A percentile compares a stretch with the other conserved stretches of the same genome.
Conservation (phyloP, 2,329 filamentous ascomycete genomes). For the Emericellopsis cladophorae region DNA sequence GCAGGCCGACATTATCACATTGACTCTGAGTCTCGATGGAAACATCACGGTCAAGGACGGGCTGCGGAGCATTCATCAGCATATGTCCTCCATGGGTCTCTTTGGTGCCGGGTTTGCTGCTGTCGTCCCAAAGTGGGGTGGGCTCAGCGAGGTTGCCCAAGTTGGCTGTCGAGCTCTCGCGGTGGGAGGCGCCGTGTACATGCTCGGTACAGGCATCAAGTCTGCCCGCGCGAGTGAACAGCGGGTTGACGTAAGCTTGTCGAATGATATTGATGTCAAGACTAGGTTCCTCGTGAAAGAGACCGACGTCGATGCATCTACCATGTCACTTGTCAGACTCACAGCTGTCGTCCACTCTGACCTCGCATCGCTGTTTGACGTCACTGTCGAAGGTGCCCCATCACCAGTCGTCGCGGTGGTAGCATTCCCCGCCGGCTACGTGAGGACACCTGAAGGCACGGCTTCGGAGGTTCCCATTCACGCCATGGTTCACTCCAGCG, state of each 20-base stretch:
- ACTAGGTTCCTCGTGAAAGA: constrained; percentile 39
- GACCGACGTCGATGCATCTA: constrained; percentile 13
- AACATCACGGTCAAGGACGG: constrained; percentile 53
- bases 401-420: constrained; percentile 62
- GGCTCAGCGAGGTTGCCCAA: constrained; percentile 77
- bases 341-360: constrained; percentile 58
- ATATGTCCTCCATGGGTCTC: constrained; percentile 74
- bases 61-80: constrained; percentile 60
- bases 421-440: constrained; percentile 44
- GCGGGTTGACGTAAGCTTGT: constrained; percentile 22
- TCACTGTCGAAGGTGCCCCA: constrained; percentile 61
- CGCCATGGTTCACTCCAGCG: constrained; percentile 66
- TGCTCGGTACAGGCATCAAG: constrained; percentile 60
- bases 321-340: constrained; percentile 25
- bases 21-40: constrained; percentile 61
- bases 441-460: constrained; percentile 19
- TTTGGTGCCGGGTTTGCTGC: constrained; percentile 85
- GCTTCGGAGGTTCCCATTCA: constrained; percentile 36
- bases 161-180: constrained; percentile 83
- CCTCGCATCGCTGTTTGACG: constrained; percentile 54
- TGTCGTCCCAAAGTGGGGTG: constrained; percentile 87
- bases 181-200: constrained; percentile 84
- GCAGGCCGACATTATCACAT: constrained; percentile 46
- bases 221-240: no score
- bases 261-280: constrained; percentile 43